A percentile compares a stretch with the other conserved stretches of the same genome.
These are phyloP conservation scores for Schizosaccharomyces cryophilus DNA, from an alignment of 805 yeast genomes.

Conservation along the genomic window DNA sequence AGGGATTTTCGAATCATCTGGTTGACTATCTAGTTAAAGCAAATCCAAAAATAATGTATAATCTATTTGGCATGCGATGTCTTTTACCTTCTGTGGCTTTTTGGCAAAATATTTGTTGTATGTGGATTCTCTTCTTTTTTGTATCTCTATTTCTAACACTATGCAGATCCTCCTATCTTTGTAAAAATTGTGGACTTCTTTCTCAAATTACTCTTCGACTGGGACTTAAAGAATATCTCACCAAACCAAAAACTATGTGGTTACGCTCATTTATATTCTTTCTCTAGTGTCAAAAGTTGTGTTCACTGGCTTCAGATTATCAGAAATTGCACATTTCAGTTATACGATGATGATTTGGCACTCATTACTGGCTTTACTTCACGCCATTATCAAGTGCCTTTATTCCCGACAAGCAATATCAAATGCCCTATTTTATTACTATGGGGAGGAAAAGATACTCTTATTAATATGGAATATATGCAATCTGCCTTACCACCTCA, in stretches of 20 bases:
- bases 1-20: conserved; percentile 51
- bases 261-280: conserved; percentile 70
- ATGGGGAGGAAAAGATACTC: conserved; percentile 58
- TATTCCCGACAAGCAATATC: conserved; percentile 43
- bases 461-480: conserved; percentile 69
- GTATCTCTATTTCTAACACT: neutral
- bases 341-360: conserved; percentile 46
- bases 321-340: conserved; percentile 49
- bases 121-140: conserved; percentile 18
- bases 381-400: conserved; percentile 24
- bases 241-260: conserved; percentile 51
- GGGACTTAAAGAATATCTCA: conserved; percentile 54
- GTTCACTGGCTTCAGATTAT: conserved; percentile 96
- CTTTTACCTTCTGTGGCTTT: conserved; percentile 51
- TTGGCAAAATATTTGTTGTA: conserved; percentile 36
- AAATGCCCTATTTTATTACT: conserved; percentile 49
- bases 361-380: conserved; percentile 13
- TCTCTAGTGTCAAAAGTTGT: conserved; percentile 72
- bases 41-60: conserved; percentile 45
- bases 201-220: conserved; percentile 44
- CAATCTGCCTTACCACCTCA: conserved; percentile 34
- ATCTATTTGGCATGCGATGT: conserved; percentile 49
- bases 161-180: conserved; percentile 43
- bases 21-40: conserved; percentile 53
- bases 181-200: conserved; percentile 47